These are phyloP conservation scores for Eucalyptus marginata DNA, from an alignment of 345 rosid genomes.

Conservation along the genomic window DNA sequence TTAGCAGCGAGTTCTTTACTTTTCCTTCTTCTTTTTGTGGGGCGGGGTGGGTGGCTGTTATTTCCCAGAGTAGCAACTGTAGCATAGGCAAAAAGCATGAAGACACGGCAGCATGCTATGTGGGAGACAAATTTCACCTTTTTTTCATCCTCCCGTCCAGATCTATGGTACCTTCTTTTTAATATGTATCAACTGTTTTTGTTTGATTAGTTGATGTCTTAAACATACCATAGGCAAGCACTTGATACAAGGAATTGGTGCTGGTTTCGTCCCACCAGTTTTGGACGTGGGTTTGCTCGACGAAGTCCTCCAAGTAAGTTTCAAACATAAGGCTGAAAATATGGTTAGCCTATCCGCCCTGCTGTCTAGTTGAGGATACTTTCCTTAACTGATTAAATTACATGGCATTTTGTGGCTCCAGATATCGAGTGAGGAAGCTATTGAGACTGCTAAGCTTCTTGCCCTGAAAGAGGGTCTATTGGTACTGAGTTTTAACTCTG, in stretches of 20 bases:
- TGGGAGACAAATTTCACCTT: neutral
- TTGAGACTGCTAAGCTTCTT: conserved; percentile 26
- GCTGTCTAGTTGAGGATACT: neutral
- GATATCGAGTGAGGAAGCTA: conserved; percentile 45
- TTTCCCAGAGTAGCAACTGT: neutral
- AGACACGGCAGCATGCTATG: neutral
- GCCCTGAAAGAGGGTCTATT: conserved; percentile 48
- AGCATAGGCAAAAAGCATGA: neutral
- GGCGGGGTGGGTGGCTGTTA: neutral
- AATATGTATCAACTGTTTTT: neutral
- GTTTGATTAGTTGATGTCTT: neutral
- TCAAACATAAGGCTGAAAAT: neutral
- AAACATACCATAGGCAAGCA: conserved; percentile 23
- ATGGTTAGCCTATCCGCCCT: neutral
- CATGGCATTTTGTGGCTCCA: neutral
- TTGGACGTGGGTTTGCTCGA: conserved; percentile 34
- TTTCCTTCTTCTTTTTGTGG: neutral
- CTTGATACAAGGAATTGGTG: conserved; percentile 49
- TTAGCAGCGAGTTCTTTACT: neutral
- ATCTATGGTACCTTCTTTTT: neutral
- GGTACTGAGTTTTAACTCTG: neutral
- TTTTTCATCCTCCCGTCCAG: neutral
- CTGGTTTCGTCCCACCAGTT: conserved; percentile 34
- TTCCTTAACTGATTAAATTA: neutral
- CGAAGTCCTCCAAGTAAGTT: conserved; percentile 36